Evolutionary conservation across 768 basidiomycete genomes (phyloP), one percentile per base, ranked within the genome.

Genomic region (Tulasnella sp.): DNA sequence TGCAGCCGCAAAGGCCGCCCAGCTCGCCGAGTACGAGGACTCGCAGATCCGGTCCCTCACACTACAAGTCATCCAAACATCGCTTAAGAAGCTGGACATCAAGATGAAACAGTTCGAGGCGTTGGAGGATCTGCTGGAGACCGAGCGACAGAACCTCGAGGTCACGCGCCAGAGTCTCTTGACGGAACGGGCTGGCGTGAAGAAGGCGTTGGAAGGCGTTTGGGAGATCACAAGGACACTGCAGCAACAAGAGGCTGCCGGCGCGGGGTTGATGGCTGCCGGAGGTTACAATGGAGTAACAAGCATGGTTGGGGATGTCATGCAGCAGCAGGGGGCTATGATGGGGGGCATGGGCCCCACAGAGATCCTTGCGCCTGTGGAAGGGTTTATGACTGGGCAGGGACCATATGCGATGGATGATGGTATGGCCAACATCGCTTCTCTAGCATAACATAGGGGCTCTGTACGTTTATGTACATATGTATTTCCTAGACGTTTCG

Each of bases 51-150:
- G 84, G 34, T 78, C 85, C 1, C 81, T 98, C 49, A 81, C 90
- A 2, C 80, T 71, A 0, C 66, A 82, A 38, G 78, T 99, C 60
- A 87, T 99, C 72, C 85, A 89, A 78, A 60, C 76, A 80, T 65
- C 89, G 78, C 49, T 73, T 25, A 70, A 68, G 30, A 98, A 98
- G 71, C 81, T 98, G 38, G 93, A 97, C 67, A 75, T 94, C 55
- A 98, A 99, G 77, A 88, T 92, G 82, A 73, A 80, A 1, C 89
- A 93, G 69, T 97, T 98, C 66, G 96, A 97, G 69, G 85, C 90
- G 70, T 75, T 99, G 59, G 96, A 99, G 69, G 85, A 87, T 49
- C 73, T 92, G 8, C 74, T 99, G 53, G 96, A 98, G 69, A 85
- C 90, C 53, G 96, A 99, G 71, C 79, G 92, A 58, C 79, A 85